Base-by-base conservation (phyloP, 495 filamentous ascomycete species). In the Beverwykella pulmonaria region DNA sequence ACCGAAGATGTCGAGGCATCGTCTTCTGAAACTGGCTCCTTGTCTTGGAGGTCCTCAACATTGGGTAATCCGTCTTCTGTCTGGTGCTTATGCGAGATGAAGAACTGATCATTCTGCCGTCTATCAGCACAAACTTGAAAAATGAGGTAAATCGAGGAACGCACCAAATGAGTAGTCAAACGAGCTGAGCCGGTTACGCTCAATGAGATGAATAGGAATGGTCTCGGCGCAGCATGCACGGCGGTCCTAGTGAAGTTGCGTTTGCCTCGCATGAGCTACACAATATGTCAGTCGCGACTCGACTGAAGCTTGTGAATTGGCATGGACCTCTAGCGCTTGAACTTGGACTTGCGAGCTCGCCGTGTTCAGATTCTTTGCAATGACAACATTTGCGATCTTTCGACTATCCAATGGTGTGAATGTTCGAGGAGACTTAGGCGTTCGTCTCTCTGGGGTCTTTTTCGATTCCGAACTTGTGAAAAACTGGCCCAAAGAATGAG, bases 71-170 rank as follows among this genome's bases (percentile, higher is more conserved):
- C 90, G 74, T 92, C 86, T 17, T 86, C 83, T 3, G 83, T 79
- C 34, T 88, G 82, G 72, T 98, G 92, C 77, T 86, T 91, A 76
- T 97, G 92, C 0, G 92, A 93, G 19, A 98, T 86, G 72, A 93
- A 90, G 63, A 98, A 86, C 68, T 90, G 85, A 59, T 97, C 92
- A 73, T 90, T 91, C 80, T 96, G 22, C 2, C n/a, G 17, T 2
- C 27, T 1, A 12, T 36, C 15, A 4, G 41, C 29, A 27, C 68
- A 44, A 74, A 50, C 2, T 26, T 74, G 23, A 69, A 69, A 26
- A 27, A 26, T 14, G 30, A 30, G 26, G 12, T 10, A 29, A 17
- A 17, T 20, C 22, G 48, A 8, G n/a, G 10, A 23, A 29, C 53
- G 27, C 63, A 74, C 72, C 30, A 79, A 63, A 65, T 77, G 77